A percentile compares a stretch with the other conserved stretches of the same genome.
phyloP scores from a whole-genome alignment of 495 filamentous ascomycete genomes.

The Parmelia sp. region DNA sequence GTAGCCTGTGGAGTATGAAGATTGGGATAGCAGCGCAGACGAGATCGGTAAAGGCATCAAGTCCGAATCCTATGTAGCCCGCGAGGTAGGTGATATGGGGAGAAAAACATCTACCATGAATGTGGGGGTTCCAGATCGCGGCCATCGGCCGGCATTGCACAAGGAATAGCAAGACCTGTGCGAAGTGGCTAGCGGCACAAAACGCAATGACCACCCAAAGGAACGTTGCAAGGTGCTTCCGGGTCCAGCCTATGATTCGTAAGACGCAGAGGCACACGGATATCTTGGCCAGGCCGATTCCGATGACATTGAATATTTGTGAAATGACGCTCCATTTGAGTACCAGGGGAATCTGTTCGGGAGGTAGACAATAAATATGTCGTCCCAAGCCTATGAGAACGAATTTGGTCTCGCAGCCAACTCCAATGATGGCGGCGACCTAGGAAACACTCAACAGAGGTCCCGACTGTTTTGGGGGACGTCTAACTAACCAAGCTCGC shows the following conservation, averaged over 20 bases:
- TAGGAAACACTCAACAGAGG: conserved; percentile 7
- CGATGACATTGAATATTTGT: conserved; percentile 26
- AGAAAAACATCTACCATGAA: conserved; percentile 24
- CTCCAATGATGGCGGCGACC: conserved; percentile 20
- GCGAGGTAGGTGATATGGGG: conserved; percentile 22
- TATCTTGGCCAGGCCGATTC: conserved; percentile 28
- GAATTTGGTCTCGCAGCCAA: conserved; percentile 19
- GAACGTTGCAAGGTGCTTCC: conserved; percentile 18
- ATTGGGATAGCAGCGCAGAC: conserved; percentile 26
- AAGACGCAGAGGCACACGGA: conserved; percentile 27
- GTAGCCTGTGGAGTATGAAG: conserved; percentile 23
- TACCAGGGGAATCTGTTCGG: conserved; percentile 14
- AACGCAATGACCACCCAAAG: conserved; percentile 25
- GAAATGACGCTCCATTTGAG: conserved; percentile 23
- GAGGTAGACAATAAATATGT: conserved; percentile 25
- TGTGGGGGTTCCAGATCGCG: conserved; percentile 23
- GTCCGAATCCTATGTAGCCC: conserved; percentile 26
- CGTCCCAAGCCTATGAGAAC: conserved; percentile 21
- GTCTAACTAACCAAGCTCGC: conserved; percentile 22
- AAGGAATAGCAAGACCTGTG: conserved; percentile 24
- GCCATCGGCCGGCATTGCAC: conserved; percentile 27
- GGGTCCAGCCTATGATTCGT: conserved; percentile 22
- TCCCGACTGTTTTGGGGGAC: not conserved
- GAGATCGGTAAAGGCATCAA: conserved; percentile 27
- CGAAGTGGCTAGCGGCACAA: conserved; percentile 21